phyloP scores from a whole-genome alignment of 2,329 filamentous ascomycete genomes.

The Blastomyces percursus region DNA sequence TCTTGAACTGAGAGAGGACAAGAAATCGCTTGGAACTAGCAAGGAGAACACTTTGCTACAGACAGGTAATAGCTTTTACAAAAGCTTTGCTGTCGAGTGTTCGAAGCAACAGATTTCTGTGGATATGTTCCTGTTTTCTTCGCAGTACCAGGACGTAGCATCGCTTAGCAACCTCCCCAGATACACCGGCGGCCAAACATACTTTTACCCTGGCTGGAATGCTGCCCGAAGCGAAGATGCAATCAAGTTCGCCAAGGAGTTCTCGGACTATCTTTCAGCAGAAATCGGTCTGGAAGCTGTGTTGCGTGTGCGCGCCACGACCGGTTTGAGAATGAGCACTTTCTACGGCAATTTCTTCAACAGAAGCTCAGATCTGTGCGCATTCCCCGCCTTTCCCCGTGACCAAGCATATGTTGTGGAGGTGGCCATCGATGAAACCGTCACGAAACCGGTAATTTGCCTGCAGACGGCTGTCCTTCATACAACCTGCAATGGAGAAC shows the following conservation, averaged over 20 bases:
- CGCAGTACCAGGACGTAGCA: constrained; percentile 93
- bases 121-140: constrained; percentile 95
- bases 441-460: constrained; percentile 84
- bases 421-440: constrained; percentile 90
- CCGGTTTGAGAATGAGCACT: constrained; percentile 87
- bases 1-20: constrained; percentile 88
- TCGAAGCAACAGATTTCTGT: constrained; percentile 98
- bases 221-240: constrained; percentile 87
- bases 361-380: constrained; percentile 90
- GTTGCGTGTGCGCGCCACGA: constrained; percentile 86
- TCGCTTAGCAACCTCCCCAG: constrained; percentile 89
- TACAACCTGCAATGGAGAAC: constrained; percentile 94
- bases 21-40: constrained; percentile 85
- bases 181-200: constrained; percentile 95
- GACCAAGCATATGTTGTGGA: constrained; percentile 98
- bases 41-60: constrained; percentile 83
- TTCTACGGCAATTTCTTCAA: constrained; percentile 99
- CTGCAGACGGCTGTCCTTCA: constrained; percentile 91
- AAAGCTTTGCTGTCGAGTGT: constrained; percentile 97
- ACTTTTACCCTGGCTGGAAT: constrained; percentile 98
- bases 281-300: constrained; percentile 96
- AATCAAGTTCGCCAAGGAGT: constrained; percentile 94
- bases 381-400: constrained; percentile 93
- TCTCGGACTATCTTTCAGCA: constrained; percentile 90
- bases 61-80: constrained; percentile 94